Base-by-base conservation (phyloP, 495 filamentous ascomycete genomes). In the Aspergillus carlsbadensis region DNA sequence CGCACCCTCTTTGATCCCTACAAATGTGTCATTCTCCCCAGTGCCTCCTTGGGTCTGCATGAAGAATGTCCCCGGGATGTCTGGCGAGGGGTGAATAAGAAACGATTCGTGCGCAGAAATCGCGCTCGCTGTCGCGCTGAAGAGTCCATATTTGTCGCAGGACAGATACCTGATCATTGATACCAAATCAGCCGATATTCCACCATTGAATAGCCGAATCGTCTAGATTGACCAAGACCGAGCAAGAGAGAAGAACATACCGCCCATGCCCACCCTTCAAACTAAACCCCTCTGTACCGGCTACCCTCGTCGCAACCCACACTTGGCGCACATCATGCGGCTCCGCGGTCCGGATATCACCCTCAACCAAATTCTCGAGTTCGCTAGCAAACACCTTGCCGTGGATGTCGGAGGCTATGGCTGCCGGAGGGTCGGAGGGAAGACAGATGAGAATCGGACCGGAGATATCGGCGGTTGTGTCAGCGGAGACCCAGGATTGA, bases 241-340 rank as follows among this genome's bases (percentile, higher is more conserved):
- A 48, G 47, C 22, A 24, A 18, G 8, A 58, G 26, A 22, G 14
- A 20, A 33, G 58, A 22, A 77, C 83, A 52, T 73, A 91, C 86
- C 84, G 86, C 58, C 93, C 92, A 75, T 94, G 86, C 70, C 90
- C 85, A 0, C 88, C 87, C 72, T 96, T 96, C 67, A 98, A 90
- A 54, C 87, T 89, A 62, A 87, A 85, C 21, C 71, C 77, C 56
- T 95, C 91, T 10, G 86, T 90, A 4, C 94, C 94, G 5, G 89
- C 86, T 15, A 96, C 86, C 56, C 79, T 78, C 59, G 89, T 96
- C 50, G 90, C 92, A 52, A 97, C 81, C 92, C 92, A 98, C 17
- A 98, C 94, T 73, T 97, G 92, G 57, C 92, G 78, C 18, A 98
- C 90, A 70, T 96, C 90, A 63, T 96, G 91, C 43, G 94, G 94